phyloP scores from a whole-genome alignment of 1,139 yeast species.

The Insectozyma bohioensis region DNA sequence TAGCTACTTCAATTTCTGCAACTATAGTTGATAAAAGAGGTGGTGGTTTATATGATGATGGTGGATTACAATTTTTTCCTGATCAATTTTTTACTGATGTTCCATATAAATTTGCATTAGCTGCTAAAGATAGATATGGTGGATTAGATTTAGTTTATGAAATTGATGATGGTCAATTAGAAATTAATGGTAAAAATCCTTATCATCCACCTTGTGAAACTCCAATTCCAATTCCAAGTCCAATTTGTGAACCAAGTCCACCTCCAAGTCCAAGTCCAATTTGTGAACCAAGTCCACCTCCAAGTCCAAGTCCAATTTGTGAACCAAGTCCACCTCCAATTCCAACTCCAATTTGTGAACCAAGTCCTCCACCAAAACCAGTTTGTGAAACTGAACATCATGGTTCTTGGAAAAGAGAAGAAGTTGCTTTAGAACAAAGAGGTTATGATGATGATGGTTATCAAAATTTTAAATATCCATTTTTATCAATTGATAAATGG shows the following conservation, averaged over 20 bases:
- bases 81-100: too few relatives aligned
- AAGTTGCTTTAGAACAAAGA: background rate
- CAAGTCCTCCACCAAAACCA: background rate
- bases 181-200: constrained; percentile 1
- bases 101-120: constrained; percentile 6
- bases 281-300: background rate
- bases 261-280: background rate
- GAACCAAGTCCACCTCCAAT: background rate
- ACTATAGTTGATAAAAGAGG: background rate
- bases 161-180: constrained; percentile 9
- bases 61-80: too few relatives aligned
- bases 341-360: background rate
- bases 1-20: background rate
- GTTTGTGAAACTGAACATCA: too few relatives aligned
- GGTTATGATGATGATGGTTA: constrained; percentile 26
- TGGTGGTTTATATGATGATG: background rate
- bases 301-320: background rate
- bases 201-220: background rate
- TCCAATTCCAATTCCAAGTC: background rate
- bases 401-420: background rate
- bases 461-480: constrained; percentile 26
- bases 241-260: too few relatives aligned
- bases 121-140: constrained; percentile 7
- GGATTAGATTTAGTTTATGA: constrained; percentile 4
- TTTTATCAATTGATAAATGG: constrained; percentile 2